Conservation (phyloP, 2,329 filamentous ascomycete genomes). For the Fusarium sp. region DNA sequence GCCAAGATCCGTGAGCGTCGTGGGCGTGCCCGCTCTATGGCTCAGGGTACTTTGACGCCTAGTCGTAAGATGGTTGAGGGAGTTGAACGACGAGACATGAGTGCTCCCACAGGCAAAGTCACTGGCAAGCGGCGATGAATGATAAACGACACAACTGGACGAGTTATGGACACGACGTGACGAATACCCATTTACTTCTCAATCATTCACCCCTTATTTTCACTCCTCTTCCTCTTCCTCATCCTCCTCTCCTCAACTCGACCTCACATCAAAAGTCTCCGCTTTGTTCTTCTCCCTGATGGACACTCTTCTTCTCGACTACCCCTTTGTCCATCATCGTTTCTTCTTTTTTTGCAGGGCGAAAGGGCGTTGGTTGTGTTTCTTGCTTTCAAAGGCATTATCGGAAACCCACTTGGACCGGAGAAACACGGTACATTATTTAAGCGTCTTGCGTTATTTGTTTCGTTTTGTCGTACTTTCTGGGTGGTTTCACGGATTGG, state of each 20-base stretch:
- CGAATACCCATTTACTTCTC: conserved; percentile 28
- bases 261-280: conserved; percentile 22
- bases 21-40: conserved; percentile 75
- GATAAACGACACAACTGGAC: conserved; percentile 5
- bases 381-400: conserved; percentile 3
- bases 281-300: conserved; percentile 18
- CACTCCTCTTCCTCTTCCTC: conserved; percentile 4
- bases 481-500: conserved; percentile 11
- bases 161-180: conserved; percentile 40
- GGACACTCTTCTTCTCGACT: conserved; percentile 12
- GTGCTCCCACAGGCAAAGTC: conserved; percentile 56
- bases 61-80: conserved; percentile 67
- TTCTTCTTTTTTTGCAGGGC: conserved; percentile 36
- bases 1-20: conserved; percentile 79
- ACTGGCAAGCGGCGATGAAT: conserved; percentile 38
- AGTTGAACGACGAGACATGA: conserved; percentile 59
- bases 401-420: conserved; percentile 13
- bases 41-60: conserved; percentile 67
- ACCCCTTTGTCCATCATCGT: conserved; percentile 23
- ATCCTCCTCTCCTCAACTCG: background rate
- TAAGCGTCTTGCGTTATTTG: conserved; percentile 25
- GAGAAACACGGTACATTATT: conserved; percentile 12
- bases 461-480: conserved; percentile 1
- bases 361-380: conserved; percentile 41
- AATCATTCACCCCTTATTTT: conserved; percentile 9